Percentiles rank a stretch among this genome's conserved stretches.
Evolutionary conservation across 1,284 basidiomycete genomes (phyloP).

Genomic region (Tremellales sp.): DNA sequence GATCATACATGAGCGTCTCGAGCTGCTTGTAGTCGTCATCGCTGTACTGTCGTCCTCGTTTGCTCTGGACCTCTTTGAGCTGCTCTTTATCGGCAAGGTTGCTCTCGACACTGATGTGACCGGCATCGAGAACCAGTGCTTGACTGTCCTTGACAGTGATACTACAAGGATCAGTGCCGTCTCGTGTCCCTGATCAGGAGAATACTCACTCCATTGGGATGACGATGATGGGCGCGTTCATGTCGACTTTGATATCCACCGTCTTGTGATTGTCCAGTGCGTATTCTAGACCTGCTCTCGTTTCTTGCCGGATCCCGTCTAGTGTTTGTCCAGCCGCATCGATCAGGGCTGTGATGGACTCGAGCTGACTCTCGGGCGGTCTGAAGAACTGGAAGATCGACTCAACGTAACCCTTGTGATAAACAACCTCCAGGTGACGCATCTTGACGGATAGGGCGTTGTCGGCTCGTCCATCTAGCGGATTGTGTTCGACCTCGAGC

Average conservation of each 20-base stretch:
- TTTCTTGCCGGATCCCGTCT: conserved; percentile 92
- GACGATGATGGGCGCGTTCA: conserved; percentile 97
- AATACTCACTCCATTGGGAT: conserved; percentile 73
- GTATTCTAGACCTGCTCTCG: conserved; percentile 88
- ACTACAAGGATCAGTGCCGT: conserved; percentile 25
- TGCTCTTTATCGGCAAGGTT: conserved; percentile 81
- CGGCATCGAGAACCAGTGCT: conserved; percentile 91
- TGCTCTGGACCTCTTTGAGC: conserved; percentile 74
- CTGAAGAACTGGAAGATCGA: conserved; percentile 89
- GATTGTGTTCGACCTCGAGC: conserved; percentile 88
- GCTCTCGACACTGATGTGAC: conserved; percentile 91
- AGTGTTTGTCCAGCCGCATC: conserved; percentile 91
- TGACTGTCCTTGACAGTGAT: conserved; percentile 73
- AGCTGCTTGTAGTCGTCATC: conserved; percentile 85
- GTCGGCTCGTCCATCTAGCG: conserved; percentile 88
- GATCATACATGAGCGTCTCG: conserved; percentile 96
- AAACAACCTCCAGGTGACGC: conserved; percentile 97
- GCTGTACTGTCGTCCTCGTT: conserved; percentile 79
- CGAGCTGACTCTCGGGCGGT: conserved; percentile 90
- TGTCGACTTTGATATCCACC: conserved; percentile 89
- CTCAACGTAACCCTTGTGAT: conserved; percentile 91
- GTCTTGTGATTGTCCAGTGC: conserved; percentile 68
- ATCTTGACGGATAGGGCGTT: conserved; percentile 84
- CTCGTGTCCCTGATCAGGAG: background rate
- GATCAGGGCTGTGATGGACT: conserved; percentile 86